Base-by-base conservation (phyloP, 371 early-diverging fungal species). In the Rhizopus microsporus region DNA sequence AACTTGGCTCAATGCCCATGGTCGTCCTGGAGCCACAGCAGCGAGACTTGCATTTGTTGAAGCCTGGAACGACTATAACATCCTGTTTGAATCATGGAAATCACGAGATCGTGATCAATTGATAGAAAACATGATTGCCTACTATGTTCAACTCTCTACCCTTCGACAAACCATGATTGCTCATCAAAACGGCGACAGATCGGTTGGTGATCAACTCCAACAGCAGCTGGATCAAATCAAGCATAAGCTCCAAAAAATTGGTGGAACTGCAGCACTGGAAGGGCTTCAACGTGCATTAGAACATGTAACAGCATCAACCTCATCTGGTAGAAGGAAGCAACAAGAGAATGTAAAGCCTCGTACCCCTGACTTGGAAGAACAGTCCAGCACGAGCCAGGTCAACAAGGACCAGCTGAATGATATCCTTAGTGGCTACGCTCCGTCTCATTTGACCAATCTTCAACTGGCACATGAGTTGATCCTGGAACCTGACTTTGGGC, bases 401-500 rank as follows among this genome's bases (percentile, higher is more conserved):
- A 15, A 17, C 16, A 40, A 13, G 6, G 67, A 72, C 30, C 69
- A 77, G 42, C 15, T 77, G 34, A 47, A 43, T 7, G 60, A 60
- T 42, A 37, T 77, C 17, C 45, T 77, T 13, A 54, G 54, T 17
- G 60, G 67, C 0, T 74, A 60, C 46, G 52, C 62, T 1, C 23
- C 55, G 15, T 40, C 59, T 9, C 30, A 16, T 5, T 15, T 82
- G 10, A 74, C 78, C 15, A 91, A 90, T 63, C 87, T 86, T 32
- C 77, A 86, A 64, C 65, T 93, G 46, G 90, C 90, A 0, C 93
- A 93, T 67, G 92, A 93, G 67, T 64, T 93, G 35, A 78, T 89
- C 50, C 58, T 91, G 68, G 82, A 91, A 62, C 93, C 91, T 6
- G 83, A 90, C 16, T 93, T 90, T 63, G 66, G 78, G 37, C 55